Conservation (phyloP, 78 protist genomes). For the Isochrysis galbana region DNA sequence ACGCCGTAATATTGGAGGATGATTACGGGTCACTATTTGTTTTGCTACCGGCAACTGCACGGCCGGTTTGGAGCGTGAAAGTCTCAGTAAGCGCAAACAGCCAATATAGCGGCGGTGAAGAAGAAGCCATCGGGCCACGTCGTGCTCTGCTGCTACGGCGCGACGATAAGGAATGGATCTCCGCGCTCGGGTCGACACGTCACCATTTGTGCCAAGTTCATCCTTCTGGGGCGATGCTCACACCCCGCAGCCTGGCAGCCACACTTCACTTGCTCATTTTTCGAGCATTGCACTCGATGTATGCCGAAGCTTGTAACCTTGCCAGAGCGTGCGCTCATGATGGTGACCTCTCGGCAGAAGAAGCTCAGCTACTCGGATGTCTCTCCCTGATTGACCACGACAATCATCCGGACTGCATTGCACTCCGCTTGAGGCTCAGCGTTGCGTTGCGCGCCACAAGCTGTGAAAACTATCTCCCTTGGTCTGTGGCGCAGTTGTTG, state of each 20-base stretch:
- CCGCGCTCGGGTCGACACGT: not conserved
- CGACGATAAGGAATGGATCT: not conserved
- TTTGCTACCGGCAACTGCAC: not conserved
- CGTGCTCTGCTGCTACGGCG: not conserved
- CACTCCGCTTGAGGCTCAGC: conserved; percentile 45
- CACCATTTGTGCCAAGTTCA: not conserved
- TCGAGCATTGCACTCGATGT: not conserved
- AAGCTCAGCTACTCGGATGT: not conserved
- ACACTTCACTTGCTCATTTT: not conserved
- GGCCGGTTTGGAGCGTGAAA: not conserved
- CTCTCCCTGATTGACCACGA: not conserved
- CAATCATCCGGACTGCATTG: conserved; percentile 56
- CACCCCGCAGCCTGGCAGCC: not conserved
- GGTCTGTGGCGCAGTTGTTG: conserved; percentile 24
- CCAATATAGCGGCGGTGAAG: too few relatives aligned
- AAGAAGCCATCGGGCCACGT: not conserved
- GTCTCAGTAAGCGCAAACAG: too few relatives aligned
- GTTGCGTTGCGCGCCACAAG: conserved; percentile 23
- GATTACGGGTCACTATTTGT: not conserved
- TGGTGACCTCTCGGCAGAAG: not conserved
- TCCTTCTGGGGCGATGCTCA: not conserved
- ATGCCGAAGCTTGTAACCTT: not conserved
- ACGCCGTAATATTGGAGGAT: not conserved
- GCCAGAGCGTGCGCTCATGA: not conserved
- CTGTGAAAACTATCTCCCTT: not conserved